Conservation (phyloP, 2,329 filamentous ascomycete species). For the Phaeosphaeria sp. region DNA sequence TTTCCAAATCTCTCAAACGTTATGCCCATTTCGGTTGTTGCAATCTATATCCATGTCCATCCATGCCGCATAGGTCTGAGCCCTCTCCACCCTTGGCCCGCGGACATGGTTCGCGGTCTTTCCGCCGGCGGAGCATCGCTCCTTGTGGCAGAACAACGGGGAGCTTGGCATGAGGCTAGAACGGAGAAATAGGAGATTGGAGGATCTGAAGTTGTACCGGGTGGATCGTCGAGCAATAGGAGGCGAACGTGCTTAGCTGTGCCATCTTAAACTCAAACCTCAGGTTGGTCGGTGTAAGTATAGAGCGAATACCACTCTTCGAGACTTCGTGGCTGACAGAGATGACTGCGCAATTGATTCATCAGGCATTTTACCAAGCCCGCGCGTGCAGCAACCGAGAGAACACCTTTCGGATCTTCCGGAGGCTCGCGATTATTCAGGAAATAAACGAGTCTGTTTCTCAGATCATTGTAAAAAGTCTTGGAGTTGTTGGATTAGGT, state of each 20-base stretch:
- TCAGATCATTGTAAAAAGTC: no score
- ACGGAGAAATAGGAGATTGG: slow-evolving; percentile 38
- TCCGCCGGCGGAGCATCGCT: slow-evolving; percentile 21
- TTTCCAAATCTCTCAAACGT: slow-evolving; percentile 5
- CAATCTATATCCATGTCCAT: slow-evolving; percentile 14
- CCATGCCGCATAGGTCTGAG: slow-evolving; percentile 8
- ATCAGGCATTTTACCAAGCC: neutral
- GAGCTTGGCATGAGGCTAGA: slow-evolving; percentile 16
- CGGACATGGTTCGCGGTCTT: slow-evolving; percentile 14
- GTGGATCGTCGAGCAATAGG: neutral
- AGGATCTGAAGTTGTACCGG: neutral
- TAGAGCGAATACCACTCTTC: no score
- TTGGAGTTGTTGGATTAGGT: neutral
- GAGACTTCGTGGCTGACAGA: neutral
- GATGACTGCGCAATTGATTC: neutral
- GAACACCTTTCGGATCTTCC: neutral
- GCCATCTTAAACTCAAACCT: neutral
- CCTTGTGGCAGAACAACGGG: slow-evolving; percentile 7
- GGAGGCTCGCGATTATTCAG: no score
- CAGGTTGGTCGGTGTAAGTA: no score
- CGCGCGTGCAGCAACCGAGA: neutral
- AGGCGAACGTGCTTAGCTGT: neutral
- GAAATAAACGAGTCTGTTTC: no score
- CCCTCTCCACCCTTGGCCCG: slow-evolving; percentile 13
- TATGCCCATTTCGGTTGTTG: slow-evolving; percentile 7